Evolutionary conservation across 257 asterid species (phyloP).

Genomic region (Cinchona pubescens): DNA sequence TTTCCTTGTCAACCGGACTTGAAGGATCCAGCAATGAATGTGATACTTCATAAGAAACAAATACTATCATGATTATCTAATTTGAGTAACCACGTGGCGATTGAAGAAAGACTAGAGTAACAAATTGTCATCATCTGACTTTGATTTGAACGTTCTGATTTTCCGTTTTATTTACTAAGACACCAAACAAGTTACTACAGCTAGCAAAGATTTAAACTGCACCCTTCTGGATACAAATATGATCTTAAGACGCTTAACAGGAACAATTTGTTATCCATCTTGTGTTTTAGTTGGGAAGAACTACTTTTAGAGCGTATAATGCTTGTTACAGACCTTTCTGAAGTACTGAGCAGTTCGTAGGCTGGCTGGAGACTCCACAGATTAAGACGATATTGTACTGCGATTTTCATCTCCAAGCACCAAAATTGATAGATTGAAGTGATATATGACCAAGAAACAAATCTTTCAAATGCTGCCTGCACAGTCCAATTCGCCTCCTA

Average conservation of each 20-base stretch:
- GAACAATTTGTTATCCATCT: background rate
- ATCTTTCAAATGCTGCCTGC: conserved; percentile 66
- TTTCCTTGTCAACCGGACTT: too few relatives aligned
- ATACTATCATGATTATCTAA: background rate
- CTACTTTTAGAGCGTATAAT: too few relatives aligned
- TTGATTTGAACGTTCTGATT: too few relatives aligned
- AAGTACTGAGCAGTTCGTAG: background rate
- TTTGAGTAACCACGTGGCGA: background rate
- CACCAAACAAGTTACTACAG: too few relatives aligned
- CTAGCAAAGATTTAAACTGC: too few relatives aligned
- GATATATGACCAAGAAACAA: conserved; percentile 63
- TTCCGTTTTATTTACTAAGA: too few relatives aligned
- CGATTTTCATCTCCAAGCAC: conserved; percentile 28
- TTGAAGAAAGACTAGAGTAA: background rate
- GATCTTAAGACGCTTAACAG: too few relatives aligned
- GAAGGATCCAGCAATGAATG: background rate
- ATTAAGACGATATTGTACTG: background rate
- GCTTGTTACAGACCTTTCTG: background rate
- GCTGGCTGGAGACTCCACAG: background rate
- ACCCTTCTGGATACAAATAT: too few relatives aligned
- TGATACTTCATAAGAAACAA: too few relatives aligned
- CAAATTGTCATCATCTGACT: too few relatives aligned
- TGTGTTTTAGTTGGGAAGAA: background rate
- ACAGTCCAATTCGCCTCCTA: conserved; percentile 69
- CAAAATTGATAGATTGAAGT: conserved; percentile 36